Conservation (phyloP, 2,329 filamentous ascomycete species). For the Hypoxylon sp. region DNA sequence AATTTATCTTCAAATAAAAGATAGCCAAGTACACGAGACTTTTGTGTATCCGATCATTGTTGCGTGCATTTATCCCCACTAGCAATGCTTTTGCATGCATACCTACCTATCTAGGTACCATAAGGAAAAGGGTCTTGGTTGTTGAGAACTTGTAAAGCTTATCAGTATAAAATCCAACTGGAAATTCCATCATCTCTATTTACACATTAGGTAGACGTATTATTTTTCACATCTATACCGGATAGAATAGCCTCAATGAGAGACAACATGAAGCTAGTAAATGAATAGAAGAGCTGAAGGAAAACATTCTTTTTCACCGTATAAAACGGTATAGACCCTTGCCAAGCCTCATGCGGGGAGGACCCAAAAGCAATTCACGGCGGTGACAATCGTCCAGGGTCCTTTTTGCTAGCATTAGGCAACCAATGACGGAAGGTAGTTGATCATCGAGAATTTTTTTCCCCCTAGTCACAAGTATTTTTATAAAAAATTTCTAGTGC, state of each 20-base stretch:
- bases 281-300: background rate
- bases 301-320: background rate
- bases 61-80: constrained; percentile 7
- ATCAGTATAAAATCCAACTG: background rate
- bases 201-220: background rate
- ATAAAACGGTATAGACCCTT: constrained; percentile 22
- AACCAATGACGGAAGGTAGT: constrained; percentile 44
- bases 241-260: background rate
- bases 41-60: background rate
- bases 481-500: constrained; percentile 11
- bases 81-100: background rate
- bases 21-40: background rate
- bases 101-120: no score
- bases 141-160: background rate
- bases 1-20: no score
- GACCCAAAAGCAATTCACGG: background rate
- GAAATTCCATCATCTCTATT: background rate
- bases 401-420: constrained; percentile 32
- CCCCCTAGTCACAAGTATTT: constrained; percentile 26
- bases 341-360: constrained; percentile 32
- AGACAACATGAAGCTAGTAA: background rate
- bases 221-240: background rate
- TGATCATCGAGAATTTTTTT: constrained; percentile 44
- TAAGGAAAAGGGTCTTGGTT: background rate
- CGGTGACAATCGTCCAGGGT: constrained; percentile 27